Conservation (phyloP, 2,329 filamentous ascomycete species). For the Neurospora sp. region DNA sequence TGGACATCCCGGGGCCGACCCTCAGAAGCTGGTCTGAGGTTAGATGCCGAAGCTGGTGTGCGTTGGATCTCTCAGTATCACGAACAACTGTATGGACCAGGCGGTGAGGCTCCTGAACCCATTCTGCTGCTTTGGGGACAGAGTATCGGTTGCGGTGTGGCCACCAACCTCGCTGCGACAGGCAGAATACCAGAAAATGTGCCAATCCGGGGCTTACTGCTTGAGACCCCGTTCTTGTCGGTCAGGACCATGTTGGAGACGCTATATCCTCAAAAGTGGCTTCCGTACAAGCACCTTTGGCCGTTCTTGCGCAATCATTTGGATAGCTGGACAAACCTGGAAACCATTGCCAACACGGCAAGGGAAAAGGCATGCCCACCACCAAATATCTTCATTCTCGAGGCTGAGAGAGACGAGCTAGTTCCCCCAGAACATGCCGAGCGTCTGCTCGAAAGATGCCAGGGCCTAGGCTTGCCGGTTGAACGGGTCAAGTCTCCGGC, state of each 20-base stretch:
- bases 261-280: slow-evolving; percentile 69
- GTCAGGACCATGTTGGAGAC: slow-evolving; percentile 60
- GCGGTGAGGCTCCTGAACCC: slow-evolving; percentile 23
- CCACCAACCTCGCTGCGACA: slow-evolving; percentile 47
- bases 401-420: slow-evolving; percentile 49
- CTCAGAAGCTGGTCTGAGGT: slow-evolving; percentile 58
- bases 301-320: slow-evolving; percentile 60
- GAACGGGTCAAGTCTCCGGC: slow-evolving; percentile 32
- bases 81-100: slow-evolving; percentile 15
- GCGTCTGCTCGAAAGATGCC: slow-evolving; percentile 35
- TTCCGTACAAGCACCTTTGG: slow-evolving; percentile 66
- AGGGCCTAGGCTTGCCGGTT: slow-evolving; percentile 35
- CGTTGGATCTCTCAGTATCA: slow-evolving; percentile 46
- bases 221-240: slow-evolving; percentile 69
- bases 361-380: slow-evolving; percentile 11
- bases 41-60: slow-evolving; percentile 56
- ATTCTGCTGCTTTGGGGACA: slow-evolving; percentile 63
- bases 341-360: slow-evolving; percentile 27
- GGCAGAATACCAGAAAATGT: slow-evolving; percentile 28
- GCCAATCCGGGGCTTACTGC: slow-evolving; percentile 41
- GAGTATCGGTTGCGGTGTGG: slow-evolving; percentile 64
- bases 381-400: slow-evolving; percentile 38
- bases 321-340: slow-evolving; percentile 43
- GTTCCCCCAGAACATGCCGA: slow-evolving; percentile 42
- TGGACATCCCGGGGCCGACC: slow-evolving; percentile 68